Evolutionary conservation across 352 stramenopile genomes (phyloP).

Genomic region (Pythium sukuiense): DNA sequence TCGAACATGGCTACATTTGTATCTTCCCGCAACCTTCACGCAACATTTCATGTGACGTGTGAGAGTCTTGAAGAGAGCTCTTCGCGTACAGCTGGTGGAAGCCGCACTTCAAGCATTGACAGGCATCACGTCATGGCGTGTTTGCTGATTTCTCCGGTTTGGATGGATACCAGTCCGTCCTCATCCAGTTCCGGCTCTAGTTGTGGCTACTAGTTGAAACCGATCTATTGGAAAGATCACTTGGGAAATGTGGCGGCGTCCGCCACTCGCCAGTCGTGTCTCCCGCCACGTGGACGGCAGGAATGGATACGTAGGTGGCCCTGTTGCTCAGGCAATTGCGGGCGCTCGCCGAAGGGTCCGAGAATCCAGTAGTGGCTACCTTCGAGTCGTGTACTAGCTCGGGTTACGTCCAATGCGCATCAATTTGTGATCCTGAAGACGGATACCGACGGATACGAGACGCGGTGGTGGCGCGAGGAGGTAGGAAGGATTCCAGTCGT

Average conservation of each 20-base stretch:
- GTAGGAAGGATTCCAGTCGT: neutral
- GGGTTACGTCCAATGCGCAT: neutral
- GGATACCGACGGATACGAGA: neutral
- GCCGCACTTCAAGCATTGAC: neutral
- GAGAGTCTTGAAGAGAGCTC: neutral
- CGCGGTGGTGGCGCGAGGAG: neutral
- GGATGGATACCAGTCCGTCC: neutral
- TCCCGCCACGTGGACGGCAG: conserved; percentile 3
- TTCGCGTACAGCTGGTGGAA: conserved; percentile 4
- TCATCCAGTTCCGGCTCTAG: neutral
- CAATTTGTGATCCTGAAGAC: neutral
- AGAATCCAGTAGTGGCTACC: conserved; percentile 20
- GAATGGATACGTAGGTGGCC: conserved; percentile 21
- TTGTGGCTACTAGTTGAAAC: neutral
- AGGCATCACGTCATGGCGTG: neutral
- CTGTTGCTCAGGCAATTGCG: conserved; percentile 6
- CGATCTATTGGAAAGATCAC: conserved; percentile 19
- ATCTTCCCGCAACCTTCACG: neutral
- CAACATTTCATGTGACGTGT: conserved; percentile 3
- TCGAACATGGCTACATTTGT: neutral
- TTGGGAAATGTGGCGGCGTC: neutral
- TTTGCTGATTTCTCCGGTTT: neutral
- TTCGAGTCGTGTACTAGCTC: neutral
- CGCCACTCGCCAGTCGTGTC: conserved; percentile 11
- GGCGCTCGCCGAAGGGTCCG: conserved; percentile 9